A percentile compares a stretch with the other conserved stretches of the same genome.
phyloP scores from a whole-genome alignment of 805 yeast genomes.

The Candida awuae region DNA sequence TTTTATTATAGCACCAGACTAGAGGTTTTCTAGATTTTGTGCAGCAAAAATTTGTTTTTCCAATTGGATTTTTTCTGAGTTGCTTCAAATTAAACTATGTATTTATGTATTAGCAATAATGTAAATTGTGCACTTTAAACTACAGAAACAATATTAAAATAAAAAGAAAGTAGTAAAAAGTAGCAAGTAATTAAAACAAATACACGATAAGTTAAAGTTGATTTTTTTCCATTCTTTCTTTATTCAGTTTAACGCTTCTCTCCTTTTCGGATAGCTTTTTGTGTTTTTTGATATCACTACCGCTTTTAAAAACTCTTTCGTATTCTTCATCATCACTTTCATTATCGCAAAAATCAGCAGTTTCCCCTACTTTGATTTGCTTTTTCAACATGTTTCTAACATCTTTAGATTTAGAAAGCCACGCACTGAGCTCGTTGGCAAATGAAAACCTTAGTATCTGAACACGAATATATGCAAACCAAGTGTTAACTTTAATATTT shows the following conservation, averaged over 20 bases:
- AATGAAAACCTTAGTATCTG: slow-evolving; percentile 44
- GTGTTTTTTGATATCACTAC: slow-evolving; percentile 6
- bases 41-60: no score
- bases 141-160: no score
- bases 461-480: slow-evolving; percentile 43
- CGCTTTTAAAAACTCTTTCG: slow-evolving; percentile 4
- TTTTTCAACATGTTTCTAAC: slow-evolving; percentile 18
- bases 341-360: slow-evolving; percentile 6
- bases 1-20: no score
- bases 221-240: slow-evolving; percentile 2
- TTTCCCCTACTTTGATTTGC: slow-evolving; percentile 14
- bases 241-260: slow-evolving; percentile 16
- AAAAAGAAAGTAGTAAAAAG: no score
- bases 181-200: no score
- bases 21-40: no score
- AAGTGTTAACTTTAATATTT: slow-evolving; percentile 39
- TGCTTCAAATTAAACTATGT: no score
- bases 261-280: slow-evolving; percentile 16
- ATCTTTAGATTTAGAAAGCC: slow-evolving; percentile 30
- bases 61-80: no score
- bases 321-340: slow-evolving; percentile 9
- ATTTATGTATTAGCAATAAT: no score
- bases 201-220: no score
- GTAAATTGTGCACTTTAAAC: no score
- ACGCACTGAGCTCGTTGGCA: slow-evolving; percentile 44